These are phyloP conservation scores for Aspergillus oerlinghausenensis DNA, from an alignment of 2,329 filamentous ascomycete species.

Conservation along the genomic window DNA sequence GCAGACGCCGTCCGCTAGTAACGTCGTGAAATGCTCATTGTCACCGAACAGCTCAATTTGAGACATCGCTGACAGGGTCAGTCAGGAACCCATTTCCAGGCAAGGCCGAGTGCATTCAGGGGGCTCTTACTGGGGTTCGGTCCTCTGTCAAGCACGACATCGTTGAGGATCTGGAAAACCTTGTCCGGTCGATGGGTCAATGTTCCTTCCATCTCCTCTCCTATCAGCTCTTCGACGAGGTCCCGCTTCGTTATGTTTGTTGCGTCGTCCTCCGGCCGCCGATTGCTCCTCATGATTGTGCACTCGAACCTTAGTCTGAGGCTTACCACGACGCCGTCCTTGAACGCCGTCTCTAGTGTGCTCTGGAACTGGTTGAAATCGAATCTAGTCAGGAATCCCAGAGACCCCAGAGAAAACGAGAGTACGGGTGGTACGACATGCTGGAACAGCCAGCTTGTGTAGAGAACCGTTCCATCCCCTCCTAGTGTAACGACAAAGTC, in stretches of 20 bases:
- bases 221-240: conserved; percentile 84
- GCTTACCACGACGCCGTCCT: conserved; percentile 81
- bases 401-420: conserved; percentile 83
- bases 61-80: conserved; percentile 66
- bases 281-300: conserved; percentile 72
- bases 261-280: conserved; percentile 24
- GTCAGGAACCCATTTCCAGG: background rate
- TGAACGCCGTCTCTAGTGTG: conserved; percentile 68
- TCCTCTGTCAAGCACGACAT: conserved; percentile 91
- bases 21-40: conserved; percentile 89
- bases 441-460: conserved; percentile 96
- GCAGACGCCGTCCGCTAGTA: conserved; percentile 88
- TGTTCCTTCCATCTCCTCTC: conserved; percentile 76
- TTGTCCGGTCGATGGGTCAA: conserved; percentile 80
- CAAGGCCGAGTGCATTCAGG: background rate
- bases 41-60: conserved; percentile 89
- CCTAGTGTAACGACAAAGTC: conserved; percentile 91
- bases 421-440: conserved; percentile 88
- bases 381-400: conserved; percentile 95
- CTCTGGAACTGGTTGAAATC: conserved; percentile 72
- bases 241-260: conserved; percentile 51
- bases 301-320: conserved; percentile 86
- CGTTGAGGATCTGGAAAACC: conserved; percentile 88
- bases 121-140: conserved; percentile 75
- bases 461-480: conserved; percentile 94